These are phyloP conservation scores for Xanthoceras sorbifolium DNA, from an alignment of 345 rosid species.

Conservation along the genomic window DNA sequence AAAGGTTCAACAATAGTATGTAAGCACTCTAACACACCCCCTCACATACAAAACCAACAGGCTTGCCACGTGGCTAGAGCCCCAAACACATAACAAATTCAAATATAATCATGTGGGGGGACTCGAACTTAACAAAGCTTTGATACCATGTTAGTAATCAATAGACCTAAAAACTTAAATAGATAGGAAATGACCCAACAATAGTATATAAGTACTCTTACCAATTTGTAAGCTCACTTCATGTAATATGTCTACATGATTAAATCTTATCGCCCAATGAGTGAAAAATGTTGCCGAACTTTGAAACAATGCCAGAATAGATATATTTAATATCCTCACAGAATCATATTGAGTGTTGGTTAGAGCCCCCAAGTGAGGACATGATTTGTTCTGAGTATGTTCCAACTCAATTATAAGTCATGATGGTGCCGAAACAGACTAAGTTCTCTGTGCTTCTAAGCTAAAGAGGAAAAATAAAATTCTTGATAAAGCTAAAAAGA, in stretches of 20 bases:
- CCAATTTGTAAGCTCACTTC: background rate
- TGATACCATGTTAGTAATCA: no score
- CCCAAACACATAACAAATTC: no score
- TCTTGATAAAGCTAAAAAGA: background rate
- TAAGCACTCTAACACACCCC: no score
- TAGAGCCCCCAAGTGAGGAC: background rate
- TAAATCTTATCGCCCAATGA: background rate
- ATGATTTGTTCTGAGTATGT: background rate
- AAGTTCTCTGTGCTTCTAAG: background rate
- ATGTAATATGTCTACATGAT: background rate
- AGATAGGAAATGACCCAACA: no score
- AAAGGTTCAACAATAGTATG: no score
- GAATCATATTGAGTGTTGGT: background rate
- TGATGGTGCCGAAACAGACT: background rate
- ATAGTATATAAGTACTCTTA: no score
- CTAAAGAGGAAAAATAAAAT: background rate
- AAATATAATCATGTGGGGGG: no score
- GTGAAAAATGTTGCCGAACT: background rate
- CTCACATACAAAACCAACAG: no score
- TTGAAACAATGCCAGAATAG: background rate
- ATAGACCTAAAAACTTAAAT: no score
- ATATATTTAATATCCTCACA: background rate
- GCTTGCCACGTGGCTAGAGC: no score
- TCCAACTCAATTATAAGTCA: background rate
- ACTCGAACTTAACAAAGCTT: no score